Evolutionary conservation across 164 flowering plant genomes (phyloP).

Genomic region (Magnolia officinalis): DNA sequence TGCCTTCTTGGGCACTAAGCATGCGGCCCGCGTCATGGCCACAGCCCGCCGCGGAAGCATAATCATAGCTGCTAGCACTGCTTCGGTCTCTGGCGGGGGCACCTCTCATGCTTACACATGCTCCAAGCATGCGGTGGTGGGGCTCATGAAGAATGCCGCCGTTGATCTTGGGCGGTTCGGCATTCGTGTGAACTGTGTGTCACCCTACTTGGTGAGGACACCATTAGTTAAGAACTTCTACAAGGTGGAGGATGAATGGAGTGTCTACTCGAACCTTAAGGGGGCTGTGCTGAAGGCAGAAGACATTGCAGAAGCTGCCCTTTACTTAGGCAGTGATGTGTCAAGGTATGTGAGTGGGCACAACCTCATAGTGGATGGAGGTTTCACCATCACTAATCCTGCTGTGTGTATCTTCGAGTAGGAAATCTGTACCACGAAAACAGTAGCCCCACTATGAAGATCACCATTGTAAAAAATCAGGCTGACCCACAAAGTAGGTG

Average conservation of each 20-base stretch:
- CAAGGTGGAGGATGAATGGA: neutral
- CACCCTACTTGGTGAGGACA: neutral
- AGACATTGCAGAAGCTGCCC: neutral
- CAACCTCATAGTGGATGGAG: neutral
- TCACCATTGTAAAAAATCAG: no score
- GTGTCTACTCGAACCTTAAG: neutral
- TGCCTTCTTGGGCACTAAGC: constrained; percentile 32
- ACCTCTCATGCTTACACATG: constrained; percentile 31
- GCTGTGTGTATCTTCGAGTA: neutral
- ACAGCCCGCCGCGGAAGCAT: constrained; percentile 32
- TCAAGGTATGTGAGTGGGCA: constrained; percentile 1
- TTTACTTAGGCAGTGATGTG: neutral
- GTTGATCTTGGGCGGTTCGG: constrained; percentile 45
- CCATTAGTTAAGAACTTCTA: neutral
- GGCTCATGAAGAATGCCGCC: constrained; percentile 36
- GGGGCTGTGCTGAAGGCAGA: neutral
- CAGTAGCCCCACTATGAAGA: no score
- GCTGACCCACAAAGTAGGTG: no score
- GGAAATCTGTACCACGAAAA: no score
- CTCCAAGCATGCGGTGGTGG: constrained; percentile 41
- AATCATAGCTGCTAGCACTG: constrained; percentile 28
- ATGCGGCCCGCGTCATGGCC: constrained; percentile 42
- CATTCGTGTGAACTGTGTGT: neutral
- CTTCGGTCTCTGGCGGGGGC: constrained; percentile 23
- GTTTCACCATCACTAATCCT: neutral